phyloP scores from a whole-genome alignment of 257 asterid genomes.

The Cinchona pubescens region DNA sequence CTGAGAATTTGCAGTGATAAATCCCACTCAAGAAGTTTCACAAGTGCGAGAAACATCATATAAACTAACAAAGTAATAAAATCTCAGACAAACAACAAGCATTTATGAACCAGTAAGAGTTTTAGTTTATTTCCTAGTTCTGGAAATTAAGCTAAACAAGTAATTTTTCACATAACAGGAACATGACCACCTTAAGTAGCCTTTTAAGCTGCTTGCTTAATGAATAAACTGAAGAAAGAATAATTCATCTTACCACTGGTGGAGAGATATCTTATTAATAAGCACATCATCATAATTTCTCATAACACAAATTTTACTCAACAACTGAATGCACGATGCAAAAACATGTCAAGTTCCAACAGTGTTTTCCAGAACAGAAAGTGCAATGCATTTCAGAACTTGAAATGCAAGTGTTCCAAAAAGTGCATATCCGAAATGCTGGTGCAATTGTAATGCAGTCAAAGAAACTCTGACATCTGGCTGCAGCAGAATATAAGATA shows the following conservation, averaged over 20 bases:
- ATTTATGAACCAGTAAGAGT: neutral
- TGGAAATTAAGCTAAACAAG: neutral
- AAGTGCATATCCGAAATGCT: no score
- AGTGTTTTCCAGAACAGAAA: no score
- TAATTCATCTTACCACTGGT: neutral
- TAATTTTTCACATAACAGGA: neutral
- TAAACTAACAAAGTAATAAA: neutral
- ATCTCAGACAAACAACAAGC: neutral
- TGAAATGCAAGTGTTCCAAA: neutral
- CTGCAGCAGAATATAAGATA: no score
- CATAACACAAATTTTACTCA: neutral
- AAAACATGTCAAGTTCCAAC: neutral
- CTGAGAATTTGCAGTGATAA: slow-evolving; percentile 34
- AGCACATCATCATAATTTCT: neutral
- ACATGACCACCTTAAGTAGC: neutral
- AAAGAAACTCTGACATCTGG: no score
- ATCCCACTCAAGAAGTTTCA: slow-evolving; percentile 18
- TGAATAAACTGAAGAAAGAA: neutral
- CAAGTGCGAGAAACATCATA: slow-evolving; percentile 7
- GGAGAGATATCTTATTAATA: neutral
- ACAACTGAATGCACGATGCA: neutral
- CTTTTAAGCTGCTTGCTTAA: neutral
- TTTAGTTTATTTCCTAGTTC: neutral
- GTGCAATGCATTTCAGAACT: neutral
- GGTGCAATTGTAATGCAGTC: no score